Evolutionary conservation across 768 basidiomycete species (phyloP).

Genomic region (Phlebiopsis gigantea): DNA sequence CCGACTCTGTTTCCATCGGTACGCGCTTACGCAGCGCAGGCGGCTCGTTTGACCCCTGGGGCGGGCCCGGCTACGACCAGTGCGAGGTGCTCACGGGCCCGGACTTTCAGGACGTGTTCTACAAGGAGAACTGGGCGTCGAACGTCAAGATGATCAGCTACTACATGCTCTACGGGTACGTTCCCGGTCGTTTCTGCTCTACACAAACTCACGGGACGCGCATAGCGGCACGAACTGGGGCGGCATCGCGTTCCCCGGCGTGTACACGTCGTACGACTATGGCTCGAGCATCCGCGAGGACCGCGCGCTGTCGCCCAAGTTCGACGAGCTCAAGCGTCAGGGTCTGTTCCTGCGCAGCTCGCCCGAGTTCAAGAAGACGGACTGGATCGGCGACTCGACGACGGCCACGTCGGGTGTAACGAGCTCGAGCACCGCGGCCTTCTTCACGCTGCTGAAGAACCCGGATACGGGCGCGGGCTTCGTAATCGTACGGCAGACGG

Average conservation of each 20-base stretch:
- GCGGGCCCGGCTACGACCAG: conserved; percentile 63
- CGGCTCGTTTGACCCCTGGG: conserved; percentile 82
- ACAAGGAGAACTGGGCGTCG: conserved; percentile 71
- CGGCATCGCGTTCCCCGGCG: conserved; percentile 71
- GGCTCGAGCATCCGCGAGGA: conserved; percentile 68
- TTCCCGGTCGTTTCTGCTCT: neutral
- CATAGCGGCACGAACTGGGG: conserved; percentile 83
- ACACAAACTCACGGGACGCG: neutral
- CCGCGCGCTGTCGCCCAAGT: conserved; percentile 62
- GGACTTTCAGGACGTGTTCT: conserved; percentile 75
- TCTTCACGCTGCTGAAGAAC: conserved; percentile 61
- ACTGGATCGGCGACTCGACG: conserved; percentile 61
- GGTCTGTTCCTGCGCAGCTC: conserved; percentile 76
- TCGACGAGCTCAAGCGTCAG: conserved; percentile 72
- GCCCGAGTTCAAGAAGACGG: conserved; percentile 74
- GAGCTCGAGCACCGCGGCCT: conserved; percentile 40
- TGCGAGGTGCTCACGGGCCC: conserved; percentile 67
- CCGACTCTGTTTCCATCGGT: conserved; percentile 2
- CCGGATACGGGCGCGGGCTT: conserved; percentile 63
- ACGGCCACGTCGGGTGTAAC: conserved; percentile 36
- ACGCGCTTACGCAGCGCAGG: conserved; percentile 33
- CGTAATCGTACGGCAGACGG: conserved; percentile 61
- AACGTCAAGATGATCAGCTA: conserved; percentile 74
- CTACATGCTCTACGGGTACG: conserved; percentile 80
- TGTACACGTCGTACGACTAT: conserved; percentile 75